Percentiles rank a stretch among this genome's conserved stretches.
These are phyloP conservation scores for Microcyclosporella mali DNA, from an alignment of 2,329 filamentous ascomycete genomes.

Conservation along the genomic window DNA sequence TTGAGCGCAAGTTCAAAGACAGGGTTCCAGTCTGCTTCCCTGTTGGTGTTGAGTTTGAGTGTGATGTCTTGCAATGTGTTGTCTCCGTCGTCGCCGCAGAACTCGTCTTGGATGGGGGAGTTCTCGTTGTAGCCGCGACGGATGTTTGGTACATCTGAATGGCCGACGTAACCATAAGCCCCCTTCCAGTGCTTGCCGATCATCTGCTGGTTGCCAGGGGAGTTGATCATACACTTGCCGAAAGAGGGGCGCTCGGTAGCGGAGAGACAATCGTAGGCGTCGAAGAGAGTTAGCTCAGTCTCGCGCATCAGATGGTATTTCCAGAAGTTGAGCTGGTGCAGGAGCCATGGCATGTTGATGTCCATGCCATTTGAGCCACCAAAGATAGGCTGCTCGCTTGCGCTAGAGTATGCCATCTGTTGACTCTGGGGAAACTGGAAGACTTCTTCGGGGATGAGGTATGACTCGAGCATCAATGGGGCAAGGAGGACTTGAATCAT, in stretches of 20 bases:
- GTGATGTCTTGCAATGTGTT: constrained; percentile 28
- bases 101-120: constrained; percentile 24
- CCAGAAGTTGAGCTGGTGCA: constrained; percentile 50
- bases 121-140: constrained; percentile 14
- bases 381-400: constrained; percentile 36
- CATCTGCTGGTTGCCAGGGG: constrained; percentile 20
- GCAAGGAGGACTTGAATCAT: constrained; percentile 29
- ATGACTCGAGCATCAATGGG: constrained; percentile 21
- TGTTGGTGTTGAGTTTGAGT: constrained; percentile 19
- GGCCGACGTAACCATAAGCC: constrained; percentile 40
- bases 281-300: constrained; percentile 34
- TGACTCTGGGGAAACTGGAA: constrained; percentile 41
- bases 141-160: constrained; percentile 25
- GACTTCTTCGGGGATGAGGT: constrained; percentile 8
- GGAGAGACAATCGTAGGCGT: constrained; percentile 33
- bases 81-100: constrained; percentile 29
- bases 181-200: constrained; percentile 47
- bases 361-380: constrained; percentile 30
- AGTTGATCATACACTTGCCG: too few relatives aligned
- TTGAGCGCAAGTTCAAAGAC: constrained; percentile 38
- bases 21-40: constrained; percentile 31
- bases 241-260: constrained; percentile 36
- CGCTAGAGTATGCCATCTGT: constrained; percentile 36
- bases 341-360: constrained; percentile 42
- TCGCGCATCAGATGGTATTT: constrained; percentile 42